A percentile compares a stretch with the other conserved stretches of the same genome.
These are phyloP conservation scores for Malus hybrid DNA, from an alignment of 331 rosid genomes.

Conservation along the genomic window DNA sequence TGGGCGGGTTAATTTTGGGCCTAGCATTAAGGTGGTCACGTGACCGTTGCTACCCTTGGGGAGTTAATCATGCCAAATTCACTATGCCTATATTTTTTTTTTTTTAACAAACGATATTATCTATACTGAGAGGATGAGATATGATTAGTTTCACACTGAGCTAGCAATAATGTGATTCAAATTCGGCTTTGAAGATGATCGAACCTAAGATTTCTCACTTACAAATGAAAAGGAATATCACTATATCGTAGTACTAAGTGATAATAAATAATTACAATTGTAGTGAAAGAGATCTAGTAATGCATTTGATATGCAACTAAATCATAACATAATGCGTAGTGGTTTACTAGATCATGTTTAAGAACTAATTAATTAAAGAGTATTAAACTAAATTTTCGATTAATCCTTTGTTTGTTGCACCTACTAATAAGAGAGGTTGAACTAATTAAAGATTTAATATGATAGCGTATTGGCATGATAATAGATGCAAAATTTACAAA, in stretches of 20 bases:
- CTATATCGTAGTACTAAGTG: no score
- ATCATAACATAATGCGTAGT: neutral
- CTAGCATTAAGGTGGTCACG: slow-evolving; percentile 9
- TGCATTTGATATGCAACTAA: no score
- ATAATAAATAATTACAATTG: no score
- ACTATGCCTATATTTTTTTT: neutral
- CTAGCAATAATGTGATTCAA: no score
- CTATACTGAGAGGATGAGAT: accelerated
- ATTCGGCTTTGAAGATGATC: no score
- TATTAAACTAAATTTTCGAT: neutral
- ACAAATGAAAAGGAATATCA: no score
- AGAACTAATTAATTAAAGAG: neutral
- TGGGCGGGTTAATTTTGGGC: neutral
- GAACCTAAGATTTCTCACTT: no score
- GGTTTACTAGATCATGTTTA: neutral
- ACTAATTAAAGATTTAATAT: neutral
- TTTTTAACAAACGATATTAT: no score
- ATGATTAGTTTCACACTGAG: accelerated
- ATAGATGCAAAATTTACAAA: neutral
- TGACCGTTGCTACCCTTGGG: slow-evolving; percentile 6
- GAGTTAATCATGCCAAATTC: neutral
- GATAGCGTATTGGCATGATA: neutral
- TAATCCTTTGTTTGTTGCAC: neutral
- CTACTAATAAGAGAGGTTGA: neutral
- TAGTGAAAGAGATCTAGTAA: no score